Evolutionary conservation across 1,284 basidiomycete genomes (phyloP).

Genomic region (Rhodotorula sp.): DNA sequence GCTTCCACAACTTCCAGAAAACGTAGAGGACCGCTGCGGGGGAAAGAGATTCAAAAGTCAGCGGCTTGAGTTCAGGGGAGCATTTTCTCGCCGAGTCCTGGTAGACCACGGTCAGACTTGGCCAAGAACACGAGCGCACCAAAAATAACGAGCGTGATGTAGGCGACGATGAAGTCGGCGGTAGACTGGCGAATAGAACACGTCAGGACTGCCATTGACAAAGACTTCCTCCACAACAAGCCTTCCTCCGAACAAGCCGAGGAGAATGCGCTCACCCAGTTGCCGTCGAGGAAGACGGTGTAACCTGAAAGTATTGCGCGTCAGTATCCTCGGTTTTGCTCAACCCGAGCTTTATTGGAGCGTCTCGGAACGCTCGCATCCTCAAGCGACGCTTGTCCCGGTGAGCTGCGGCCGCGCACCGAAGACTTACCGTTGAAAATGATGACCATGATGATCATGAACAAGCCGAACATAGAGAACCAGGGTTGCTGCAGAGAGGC

Average conservation of each 20-base stretch:
- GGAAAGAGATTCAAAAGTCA: background rate
- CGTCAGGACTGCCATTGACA: background rate
- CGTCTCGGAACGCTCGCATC: no score
- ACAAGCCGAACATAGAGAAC: slow-evolving; percentile 38
- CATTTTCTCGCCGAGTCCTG: background rate
- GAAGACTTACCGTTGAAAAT: slow-evolving; percentile 26
- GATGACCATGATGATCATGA: slow-evolving; percentile 27
- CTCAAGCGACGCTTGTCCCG: no score
- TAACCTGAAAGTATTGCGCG: background rate
- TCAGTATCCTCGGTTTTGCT: no score
- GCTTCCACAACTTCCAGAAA: slow-evolving; percentile 31
- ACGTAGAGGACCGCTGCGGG: slow-evolving; percentile 16
- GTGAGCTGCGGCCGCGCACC: background rate
- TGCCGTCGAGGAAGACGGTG: slow-evolving; percentile 30
- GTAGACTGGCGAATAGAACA: background rate
- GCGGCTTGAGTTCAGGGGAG: background rate
- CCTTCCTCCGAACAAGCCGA: background rate
- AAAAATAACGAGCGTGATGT: slow-evolving; percentile 18
- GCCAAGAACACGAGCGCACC: background rate
- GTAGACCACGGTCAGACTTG: no score
- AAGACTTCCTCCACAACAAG: no score
- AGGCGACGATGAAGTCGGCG: slow-evolving; percentile 15
- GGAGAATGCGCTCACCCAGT: slow-evolving; percentile 9
- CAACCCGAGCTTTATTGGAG: no score
- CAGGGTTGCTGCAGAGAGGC: slow-evolving; percentile 45